Conservation (phyloP, 2,329 filamentous ascomycete genomes). For the Penicillium sp. region DNA sequence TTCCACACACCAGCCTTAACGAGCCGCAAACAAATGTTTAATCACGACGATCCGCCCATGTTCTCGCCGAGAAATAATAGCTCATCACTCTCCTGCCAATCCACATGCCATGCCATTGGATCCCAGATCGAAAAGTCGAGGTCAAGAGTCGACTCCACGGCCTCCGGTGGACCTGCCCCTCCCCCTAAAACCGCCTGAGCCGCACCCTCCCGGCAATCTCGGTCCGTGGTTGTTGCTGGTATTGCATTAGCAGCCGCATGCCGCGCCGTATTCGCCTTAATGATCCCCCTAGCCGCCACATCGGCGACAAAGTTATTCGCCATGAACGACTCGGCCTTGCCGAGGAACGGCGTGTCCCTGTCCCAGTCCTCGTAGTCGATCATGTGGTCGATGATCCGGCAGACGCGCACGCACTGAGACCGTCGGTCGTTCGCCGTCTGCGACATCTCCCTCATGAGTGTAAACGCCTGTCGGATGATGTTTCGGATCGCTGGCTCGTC, state of each 20-base stretch:
- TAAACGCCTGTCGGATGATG: not conserved
- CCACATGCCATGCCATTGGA: slow-evolving; percentile 3
- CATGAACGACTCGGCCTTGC: slow-evolving; percentile 8
- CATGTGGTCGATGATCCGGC: slow-evolving; percentile 5
- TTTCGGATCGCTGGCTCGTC: not conserved
- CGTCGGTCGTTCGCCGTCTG: slow-evolving; percentile 1
- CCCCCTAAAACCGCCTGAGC: too few species aligned
- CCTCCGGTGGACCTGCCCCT: too few species aligned
- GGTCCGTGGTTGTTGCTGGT: too few species aligned
- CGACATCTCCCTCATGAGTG: not conserved
- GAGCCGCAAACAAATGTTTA: too few species aligned
- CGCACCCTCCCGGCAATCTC: too few species aligned
- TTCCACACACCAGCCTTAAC: too few species aligned
- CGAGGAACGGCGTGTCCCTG: not conserved
- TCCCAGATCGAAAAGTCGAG: slow-evolving; percentile 7
- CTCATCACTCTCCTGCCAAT: slow-evolving; percentile 3
- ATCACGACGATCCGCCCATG: too few species aligned
- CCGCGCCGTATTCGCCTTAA: not conserved
- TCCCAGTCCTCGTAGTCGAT: slow-evolving; percentile 2
- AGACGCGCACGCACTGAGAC: not conserved
- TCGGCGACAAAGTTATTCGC: slow-evolving; percentile 1
- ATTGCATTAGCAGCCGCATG: not conserved
- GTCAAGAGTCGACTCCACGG: not conserved
- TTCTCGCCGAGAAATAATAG: not conserved
- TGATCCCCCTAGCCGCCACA: not conserved